Evolutionary conservation across 2,329 filamentous ascomycete genomes (phyloP).

Genomic region (Ophiognomonia clavigignenti-juglandacearum): DNA sequence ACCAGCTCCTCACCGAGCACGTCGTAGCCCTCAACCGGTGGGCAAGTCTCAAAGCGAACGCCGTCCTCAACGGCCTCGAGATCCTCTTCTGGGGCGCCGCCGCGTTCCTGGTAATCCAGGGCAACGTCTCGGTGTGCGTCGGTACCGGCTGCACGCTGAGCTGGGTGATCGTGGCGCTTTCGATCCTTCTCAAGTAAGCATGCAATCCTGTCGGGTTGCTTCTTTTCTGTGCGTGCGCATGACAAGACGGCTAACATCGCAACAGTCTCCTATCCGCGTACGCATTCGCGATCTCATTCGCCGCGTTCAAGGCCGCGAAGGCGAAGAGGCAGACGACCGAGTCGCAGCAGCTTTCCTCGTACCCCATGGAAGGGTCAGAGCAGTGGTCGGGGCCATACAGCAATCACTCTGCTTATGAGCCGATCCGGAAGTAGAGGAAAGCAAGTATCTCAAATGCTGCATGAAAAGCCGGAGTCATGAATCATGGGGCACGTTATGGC

Average conservation of each 20-base stretch:
- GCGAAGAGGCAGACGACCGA: too few species aligned
- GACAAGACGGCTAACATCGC: neutral
- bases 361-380: too few species aligned
- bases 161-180: conserved; percentile 12
- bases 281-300: neutral
- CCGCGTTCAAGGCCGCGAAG: too few species aligned
- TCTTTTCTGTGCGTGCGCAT: neutral
- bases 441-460: too few species aligned
- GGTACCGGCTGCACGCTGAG: conserved; percentile 17
- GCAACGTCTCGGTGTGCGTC: conserved; percentile 15
- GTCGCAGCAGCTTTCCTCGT: too few species aligned
- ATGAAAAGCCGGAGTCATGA: too few species aligned
- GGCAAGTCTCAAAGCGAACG: conserved; percentile 34
- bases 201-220: neutral
- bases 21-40: conserved; percentile 27
- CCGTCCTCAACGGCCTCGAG: conserved; percentile 36
- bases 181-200: conserved; percentile 12
- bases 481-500: too few species aligned
- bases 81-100: conserved; percentile 36
- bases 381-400: too few species aligned
- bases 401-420: too few species aligned
- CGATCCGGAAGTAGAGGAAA: too few species aligned
- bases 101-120: conserved; percentile 24
- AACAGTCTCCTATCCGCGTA: neutral
- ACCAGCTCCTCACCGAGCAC: conserved; percentile 35